Evolutionary conservation across 2,329 filamentous ascomycete species (phyloP), one percentile per base, ranked within the genome.

Genomic region (Apiospora hydei): DNA sequence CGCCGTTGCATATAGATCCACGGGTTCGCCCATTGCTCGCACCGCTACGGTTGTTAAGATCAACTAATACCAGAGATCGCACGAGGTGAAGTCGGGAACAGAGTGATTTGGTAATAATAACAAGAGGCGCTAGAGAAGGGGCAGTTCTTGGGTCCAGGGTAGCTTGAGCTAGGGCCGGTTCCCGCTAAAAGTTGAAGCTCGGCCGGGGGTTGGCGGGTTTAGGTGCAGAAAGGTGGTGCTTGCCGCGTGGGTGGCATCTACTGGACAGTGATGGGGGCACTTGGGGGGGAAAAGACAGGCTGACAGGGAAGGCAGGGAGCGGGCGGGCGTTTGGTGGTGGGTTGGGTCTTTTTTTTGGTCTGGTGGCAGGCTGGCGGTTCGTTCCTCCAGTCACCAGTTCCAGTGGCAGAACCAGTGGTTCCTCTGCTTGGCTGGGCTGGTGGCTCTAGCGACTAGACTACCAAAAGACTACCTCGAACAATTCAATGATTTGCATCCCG

Each of bases 131-230:
- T 41, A 38, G 30, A 24, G 11, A 61, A 61, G 26, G 26, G 49
- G n/a, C 14, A 3, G 34, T 21, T 26, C n/a, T 14, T n/a, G n/a
- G n/a, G n/a, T 38, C 34, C 41, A 64, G 57, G 57, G 57, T 64
- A 64, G 57, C 57, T 64, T 64, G 57, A 64, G 57, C 57, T 64
- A n/a, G 57, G 57, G 30, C 57, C 57, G 41, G 57, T 64, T 64
- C 34, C 57, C 57, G 57, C 57, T 64, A n/a, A 64, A 64, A 64
- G 57, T 64, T 10, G 18, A 41, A 41, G 57, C 53, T n/a, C 57
- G 57, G 57, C 57, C 21, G 57, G 34, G 57, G 57, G 57, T 64
- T 64, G 57, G 57, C 13, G 57, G 57, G 30, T 38, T 64, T 64
- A 2, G 57, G 30, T 57, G 10, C 26, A 30, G 26, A 13, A 7